Percentiles rank a stretch among this genome's conserved stretches.
These are phyloP conservation scores for Trichosporon coremiiforme DNA, from an alignment of 1,284 basidiomycete species.

Conservation along the genomic window DNA sequence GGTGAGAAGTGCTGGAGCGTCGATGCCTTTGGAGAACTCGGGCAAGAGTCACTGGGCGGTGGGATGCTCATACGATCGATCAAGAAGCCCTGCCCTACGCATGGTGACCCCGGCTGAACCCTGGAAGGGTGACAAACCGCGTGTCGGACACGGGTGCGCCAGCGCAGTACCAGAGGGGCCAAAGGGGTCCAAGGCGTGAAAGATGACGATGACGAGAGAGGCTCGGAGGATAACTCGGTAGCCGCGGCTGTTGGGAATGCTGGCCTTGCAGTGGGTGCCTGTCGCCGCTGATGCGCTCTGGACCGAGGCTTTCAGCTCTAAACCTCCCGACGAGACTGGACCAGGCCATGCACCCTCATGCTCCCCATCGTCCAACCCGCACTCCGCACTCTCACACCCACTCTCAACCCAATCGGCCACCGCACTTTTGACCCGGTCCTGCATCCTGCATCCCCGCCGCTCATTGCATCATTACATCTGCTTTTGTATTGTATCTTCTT, in stretches of 20 bases:
- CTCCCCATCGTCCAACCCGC: background rate
- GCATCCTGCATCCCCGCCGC: background rate
- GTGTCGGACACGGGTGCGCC: too few relatives aligned
- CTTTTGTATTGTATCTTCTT: too few relatives aligned
- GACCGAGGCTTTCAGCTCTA: background rate
- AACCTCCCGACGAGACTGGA: background rate
- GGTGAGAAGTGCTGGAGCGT: background rate
- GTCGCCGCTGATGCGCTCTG: too few relatives aligned
- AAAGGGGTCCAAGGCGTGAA: too few relatives aligned
- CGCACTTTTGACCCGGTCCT: background rate
- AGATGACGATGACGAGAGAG: background rate
- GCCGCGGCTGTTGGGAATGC: conserved; percentile 2
- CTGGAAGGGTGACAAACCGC: conserved; percentile 7
- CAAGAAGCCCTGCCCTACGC: background rate
- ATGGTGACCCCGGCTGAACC: background rate
- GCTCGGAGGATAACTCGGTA: background rate
- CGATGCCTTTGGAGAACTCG: background rate
- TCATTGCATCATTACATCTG: too few relatives aligned
- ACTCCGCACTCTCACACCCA: background rate
- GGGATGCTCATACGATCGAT: background rate
- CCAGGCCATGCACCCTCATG: background rate
- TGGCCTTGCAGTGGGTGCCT: background rate
- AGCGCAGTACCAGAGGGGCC: background rate
- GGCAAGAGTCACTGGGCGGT: background rate
- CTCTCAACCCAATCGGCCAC: background rate